Percentiles rank a stretch among this genome's conserved stretches.
These are phyloP conservation scores for Tripterygium wilfordii DNA, from an alignment of 177 flowering plant genomes.

Conservation along the genomic window DNA sequence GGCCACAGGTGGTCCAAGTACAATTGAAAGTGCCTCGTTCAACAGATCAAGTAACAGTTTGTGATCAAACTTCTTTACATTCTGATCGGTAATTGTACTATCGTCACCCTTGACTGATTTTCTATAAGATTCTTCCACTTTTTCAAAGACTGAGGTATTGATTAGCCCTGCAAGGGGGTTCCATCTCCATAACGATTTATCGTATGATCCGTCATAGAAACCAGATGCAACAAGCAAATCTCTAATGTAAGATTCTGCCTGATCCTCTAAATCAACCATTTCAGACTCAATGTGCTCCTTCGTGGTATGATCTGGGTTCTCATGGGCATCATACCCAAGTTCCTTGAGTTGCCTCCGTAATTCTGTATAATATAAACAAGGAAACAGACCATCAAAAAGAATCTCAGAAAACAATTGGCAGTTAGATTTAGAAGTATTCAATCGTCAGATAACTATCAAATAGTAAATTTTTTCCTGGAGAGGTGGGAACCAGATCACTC, in stretches of 20 bases:
- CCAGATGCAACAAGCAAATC: slow-evolving; percentile 79
- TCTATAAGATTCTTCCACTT: slow-evolving; percentile 61
- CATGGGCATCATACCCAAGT: slow-evolving; percentile 36
- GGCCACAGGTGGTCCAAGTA: slow-evolving; percentile 40
- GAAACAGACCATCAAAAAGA: not conserved
- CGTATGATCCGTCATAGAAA: slow-evolving; percentile 49
- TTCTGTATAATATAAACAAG: slow-evolving; percentile 38
- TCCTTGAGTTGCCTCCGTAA: slow-evolving; percentile 62
- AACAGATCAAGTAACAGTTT: slow-evolving; percentile 60
- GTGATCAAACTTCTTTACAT: slow-evolving; percentile 32
- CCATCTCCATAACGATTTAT: slow-evolving; percentile 36
- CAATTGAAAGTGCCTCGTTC: slow-evolving; percentile 53
- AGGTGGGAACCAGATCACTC: too few species aligned
- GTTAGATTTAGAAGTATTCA: not conserved
- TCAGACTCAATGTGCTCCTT: slow-evolving; percentile 32
- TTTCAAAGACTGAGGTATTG: slow-evolving; percentile 43
- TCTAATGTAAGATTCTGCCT: slow-evolving; percentile 52
- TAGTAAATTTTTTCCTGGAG: too few species aligned
- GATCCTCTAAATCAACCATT: slow-evolving; percentile 39
- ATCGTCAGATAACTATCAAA: not conserved
- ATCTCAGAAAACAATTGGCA: not conserved
- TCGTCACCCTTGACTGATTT: slow-evolving; percentile 26
- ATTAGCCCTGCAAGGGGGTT: slow-evolving; percentile 50
- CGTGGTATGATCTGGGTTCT: slow-evolving; percentile 32
- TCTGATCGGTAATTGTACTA: slow-evolving; percentile 11